phyloP scores from a whole-genome alignment of 805 yeast genomes.

The Metschnikowia kofuensis region DNA sequence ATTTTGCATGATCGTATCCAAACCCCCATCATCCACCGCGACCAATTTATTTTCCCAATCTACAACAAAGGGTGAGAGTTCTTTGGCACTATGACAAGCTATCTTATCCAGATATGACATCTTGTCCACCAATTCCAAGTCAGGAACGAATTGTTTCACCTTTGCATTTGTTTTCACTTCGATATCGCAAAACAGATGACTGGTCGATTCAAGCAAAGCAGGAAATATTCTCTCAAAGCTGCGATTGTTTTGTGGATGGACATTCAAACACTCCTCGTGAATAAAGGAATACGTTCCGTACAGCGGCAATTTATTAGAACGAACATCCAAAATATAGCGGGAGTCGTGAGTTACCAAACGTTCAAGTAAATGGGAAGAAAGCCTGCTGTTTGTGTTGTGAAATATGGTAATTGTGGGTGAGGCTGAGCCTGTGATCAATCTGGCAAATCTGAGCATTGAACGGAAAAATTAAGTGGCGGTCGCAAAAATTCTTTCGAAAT shows the following conservation, averaged over 20 bases:
- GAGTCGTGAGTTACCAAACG: conserved; percentile 20
- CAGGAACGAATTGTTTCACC: conserved; percentile 19
- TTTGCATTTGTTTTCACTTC: conserved; percentile 16
- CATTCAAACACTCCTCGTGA: conserved; percentile 20
- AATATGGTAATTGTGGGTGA: conserved; percentile 25
- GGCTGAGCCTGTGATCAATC: conserved; percentile 14
- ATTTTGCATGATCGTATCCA: conserved; percentile 43
- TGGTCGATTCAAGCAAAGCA: conserved; percentile 17
- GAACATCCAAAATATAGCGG: conserved; percentile 21
- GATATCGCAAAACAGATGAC: conserved; percentile 17
- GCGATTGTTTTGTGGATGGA: conserved; percentile 21
- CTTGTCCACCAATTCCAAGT: conserved; percentile 16
- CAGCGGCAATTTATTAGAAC: conserved; percentile 19
- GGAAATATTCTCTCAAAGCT: conserved; percentile 20
- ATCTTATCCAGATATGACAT: conserved; percentile 12
- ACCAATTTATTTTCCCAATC: conserved; percentile 60
- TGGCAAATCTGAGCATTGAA: conserved; percentile 18
- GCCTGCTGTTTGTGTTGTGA: conserved; percentile 28
- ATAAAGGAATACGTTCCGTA: conserved; percentile 18
- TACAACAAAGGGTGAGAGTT: conserved; percentile 36
- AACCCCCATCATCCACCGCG: conserved; percentile 46
- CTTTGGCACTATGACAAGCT: conserved; percentile 12
- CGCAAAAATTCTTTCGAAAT: not conserved
- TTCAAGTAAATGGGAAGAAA: conserved; percentile 27
- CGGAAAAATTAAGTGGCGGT: conserved; percentile 1